Evolutionary conservation across 2,329 filamentous ascomycete species (phyloP), one percentile per base, ranked within the genome.

Genomic region (Chaetomium globosum): DNA sequence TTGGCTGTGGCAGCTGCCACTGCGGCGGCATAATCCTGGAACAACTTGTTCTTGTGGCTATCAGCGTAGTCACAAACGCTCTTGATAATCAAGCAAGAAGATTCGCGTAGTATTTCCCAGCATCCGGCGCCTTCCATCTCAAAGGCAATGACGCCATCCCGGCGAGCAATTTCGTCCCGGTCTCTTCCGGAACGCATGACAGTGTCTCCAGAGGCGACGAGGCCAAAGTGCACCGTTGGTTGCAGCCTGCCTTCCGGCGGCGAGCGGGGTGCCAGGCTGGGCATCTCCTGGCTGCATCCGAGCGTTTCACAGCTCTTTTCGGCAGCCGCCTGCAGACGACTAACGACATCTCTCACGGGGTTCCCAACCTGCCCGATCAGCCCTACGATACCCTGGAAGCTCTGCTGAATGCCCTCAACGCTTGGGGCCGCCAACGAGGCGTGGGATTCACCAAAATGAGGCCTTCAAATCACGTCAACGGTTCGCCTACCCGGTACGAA

Each of bases 21-120:
- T 0, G 72, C 74, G 2, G 78, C 76, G 1, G 77, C 76, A 70
- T 75, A 79, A 2, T 52, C 55, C 59, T 79, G 76, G 75, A 75
- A 79, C 4, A 26, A 62, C 46, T 77, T 75, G 61, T 71, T 74
- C 66, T 79, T 78, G 66, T 79, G 77, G 49, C 74, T 74, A 63
- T 80, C 78, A 0, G 75, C 74, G 65, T 79, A 80, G 67, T 79
- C 75, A 65, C 74, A 76, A 1, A 77, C 74, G n/a, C 75, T 75
- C 61, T 78, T 78, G 63, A 80, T 73, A 7, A 79, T 70, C 8
- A 79, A 54, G 30, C 70, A 74, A 1, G 73, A 23, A 0, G 72
- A 36, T 3, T 19, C 28, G 6, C 57, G 73, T 8, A 75, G 58
- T 23, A 68, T 66, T 30, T 77, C 73, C 74, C 75, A 78, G 4